Evolutionary conservation across 2,329 filamentous ascomycete genomes (phyloP).

Genomic region (Fusarium continuum): DNA sequence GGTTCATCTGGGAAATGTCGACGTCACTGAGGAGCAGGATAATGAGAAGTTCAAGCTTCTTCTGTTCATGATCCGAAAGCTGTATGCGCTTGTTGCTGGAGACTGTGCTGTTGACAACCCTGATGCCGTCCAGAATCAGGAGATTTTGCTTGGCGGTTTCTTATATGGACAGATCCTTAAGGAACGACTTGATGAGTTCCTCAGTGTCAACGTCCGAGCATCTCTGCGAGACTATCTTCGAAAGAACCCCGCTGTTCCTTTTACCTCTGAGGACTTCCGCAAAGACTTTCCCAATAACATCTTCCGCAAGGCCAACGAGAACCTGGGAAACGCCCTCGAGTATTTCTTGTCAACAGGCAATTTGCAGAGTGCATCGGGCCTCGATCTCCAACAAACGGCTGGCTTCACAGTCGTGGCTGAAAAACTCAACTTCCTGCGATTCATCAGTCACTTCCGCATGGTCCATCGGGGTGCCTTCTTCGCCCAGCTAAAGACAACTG

Average conservation of each 20-base stretch:
- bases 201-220: slow-evolving; percentile 64
- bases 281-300: slow-evolving; percentile 83
- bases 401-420: slow-evolving; percentile 97
- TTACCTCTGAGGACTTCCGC: slow-evolving; percentile 79
- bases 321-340: slow-evolving; percentile 85
- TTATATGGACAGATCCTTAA: slow-evolving; percentile 96
- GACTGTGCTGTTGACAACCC: slow-evolving; percentile 95
- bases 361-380: slow-evolving; percentile 85
- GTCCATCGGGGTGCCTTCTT: slow-evolving; percentile 99
- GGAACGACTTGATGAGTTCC: slow-evolving; percentile 90
- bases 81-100: slow-evolving; percentile 91
- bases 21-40: slow-evolving; percentile 86
- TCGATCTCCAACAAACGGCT: slow-evolving; percentile 93
- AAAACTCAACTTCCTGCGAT: slow-evolving; percentile 98
- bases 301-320: slow-evolving; percentile 84
- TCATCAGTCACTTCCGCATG: slow-evolving; percentile 99
- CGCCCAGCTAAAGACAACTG: slow-evolving; percentile 95
- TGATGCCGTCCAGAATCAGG: slow-evolving; percentile 95
- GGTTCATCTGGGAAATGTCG: slow-evolving; percentile 86
- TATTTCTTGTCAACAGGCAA: slow-evolving; percentile 98
- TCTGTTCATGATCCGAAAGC: slow-evolving; percentile 94
- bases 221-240: slow-evolving; percentile 67
- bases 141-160: slow-evolving; percentile 91
- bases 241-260: slow-evolving; percentile 70
- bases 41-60: slow-evolving; percentile 93